phyloP scores from a whole-genome alignment of 768 basidiomycete genomes.

The Mycena galericulata region DNA sequence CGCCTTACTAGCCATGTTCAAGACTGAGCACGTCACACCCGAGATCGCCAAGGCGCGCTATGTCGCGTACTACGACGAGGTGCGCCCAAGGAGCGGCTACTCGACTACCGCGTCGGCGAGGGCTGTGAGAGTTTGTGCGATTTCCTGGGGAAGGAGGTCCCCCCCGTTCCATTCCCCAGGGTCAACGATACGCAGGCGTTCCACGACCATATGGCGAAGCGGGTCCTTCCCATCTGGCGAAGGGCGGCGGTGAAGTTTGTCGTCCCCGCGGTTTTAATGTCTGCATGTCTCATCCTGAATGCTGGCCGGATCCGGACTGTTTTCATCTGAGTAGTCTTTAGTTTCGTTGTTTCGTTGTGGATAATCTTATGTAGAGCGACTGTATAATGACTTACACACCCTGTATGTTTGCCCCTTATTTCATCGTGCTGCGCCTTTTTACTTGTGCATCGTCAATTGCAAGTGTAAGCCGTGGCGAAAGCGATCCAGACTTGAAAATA shows the following conservation, averaged over 20 bases:
- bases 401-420: no score
- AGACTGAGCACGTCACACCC: background rate
- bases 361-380: no score
- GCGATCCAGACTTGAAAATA: no score
- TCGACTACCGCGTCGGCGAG: constrained; percentile 22
- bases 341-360: no score
- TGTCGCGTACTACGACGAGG: constrained; percentile 4
- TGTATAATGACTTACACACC: no score
- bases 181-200: constrained; percentile 19
- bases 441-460: no score
- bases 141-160: constrained; percentile 19
- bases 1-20: constrained; percentile 12
- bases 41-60: constrained; percentile 17
- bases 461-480: no score
- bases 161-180: constrained; percentile 6
- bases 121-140: constrained; percentile 22
- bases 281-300: background rate
- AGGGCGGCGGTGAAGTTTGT: background rate
- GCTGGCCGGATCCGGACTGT: no score
- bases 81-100: constrained; percentile 22
- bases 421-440: no score
- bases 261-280: background rate
- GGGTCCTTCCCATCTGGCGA: background rate
- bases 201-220: background rate
- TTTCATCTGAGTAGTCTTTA: no score